Evolutionary conservation across 495 filamentous ascomycete genomes (phyloP), one percentile per base, ranked within the genome.

Genomic region (Podospora tetraspora): DNA sequence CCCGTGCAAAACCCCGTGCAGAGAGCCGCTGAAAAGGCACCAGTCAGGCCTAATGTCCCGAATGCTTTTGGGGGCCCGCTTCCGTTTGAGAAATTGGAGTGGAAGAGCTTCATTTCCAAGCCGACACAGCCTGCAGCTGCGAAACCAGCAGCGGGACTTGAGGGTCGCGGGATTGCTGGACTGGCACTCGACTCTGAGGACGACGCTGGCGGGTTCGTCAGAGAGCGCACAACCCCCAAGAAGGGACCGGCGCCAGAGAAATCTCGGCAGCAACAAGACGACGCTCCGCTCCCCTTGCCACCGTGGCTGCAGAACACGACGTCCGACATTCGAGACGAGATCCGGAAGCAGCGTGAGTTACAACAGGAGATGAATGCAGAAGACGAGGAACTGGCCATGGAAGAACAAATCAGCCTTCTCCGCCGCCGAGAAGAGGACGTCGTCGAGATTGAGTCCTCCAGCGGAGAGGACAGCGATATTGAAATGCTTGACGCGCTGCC

Each of bases 61-160:
- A 83, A 83, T 72, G 80, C 82, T 8, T 92, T 96, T 74, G 85
- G 85, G 72, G 94, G 94, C 0, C 92, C 94, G 2, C 79, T 98
- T 19, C 94, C 94, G 1, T 98, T 98, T 72, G 92, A 97, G 75
- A 91, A 90, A 59, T 81, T 99, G 1, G 86, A 92, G 73, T 86
- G 94, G 70, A 84, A 83, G 67, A 81, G 85, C 75, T 84, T 82
- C 22, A 81, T 89, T 19, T 84, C 87, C 63, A 79, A 78, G 23
- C 83, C 78, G 71, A 88, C 10, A 43, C 25, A 84, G 73, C 83
- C 79, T 72, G 59, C 78, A 57, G 60, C 69, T 66, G 60, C 21
- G 52, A 66, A 66, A 21, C 65, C 24, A 22, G n/a, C 71, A n/a
- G 71, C 68, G 32, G 66, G 71, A 61, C 37, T 64, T 3, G 69